Conservation (phyloP, 805 yeast species). For the Candida sphagnicola region DNA sequence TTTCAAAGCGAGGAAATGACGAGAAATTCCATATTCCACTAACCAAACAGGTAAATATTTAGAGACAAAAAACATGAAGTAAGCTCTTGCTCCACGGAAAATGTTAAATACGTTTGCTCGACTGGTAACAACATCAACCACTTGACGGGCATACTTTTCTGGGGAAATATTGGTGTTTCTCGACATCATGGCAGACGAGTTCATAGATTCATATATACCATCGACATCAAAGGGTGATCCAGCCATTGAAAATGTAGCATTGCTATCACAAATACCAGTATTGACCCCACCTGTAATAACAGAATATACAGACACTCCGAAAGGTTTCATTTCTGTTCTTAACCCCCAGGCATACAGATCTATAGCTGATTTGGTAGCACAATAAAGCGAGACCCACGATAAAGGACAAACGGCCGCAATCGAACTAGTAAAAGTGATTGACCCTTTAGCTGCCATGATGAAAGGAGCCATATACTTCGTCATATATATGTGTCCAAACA, state of each 20-base stretch:
- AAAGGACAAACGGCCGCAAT: conserved; percentile 29
- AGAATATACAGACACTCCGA: conserved; percentile 37
- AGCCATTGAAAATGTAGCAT: conserved; percentile 3
- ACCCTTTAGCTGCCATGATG: conserved; percentile 30
- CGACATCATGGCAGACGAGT: conserved; percentile 18
- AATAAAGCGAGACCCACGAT: conserved; percentile 31
- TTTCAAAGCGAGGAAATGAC: conserved; percentile 21
- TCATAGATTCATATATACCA: conserved; percentile 17
- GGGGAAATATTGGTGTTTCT: conserved; percentile 18
- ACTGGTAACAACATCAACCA: conserved; percentile 15
- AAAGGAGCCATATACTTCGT: conserved; percentile 29
- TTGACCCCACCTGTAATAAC: conserved; percentile 39
- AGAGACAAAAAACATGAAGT: conserved; percentile 12
- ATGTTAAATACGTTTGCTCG: conserved; percentile 23
- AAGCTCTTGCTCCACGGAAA: conserved; percentile 23
- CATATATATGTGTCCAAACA: conserved; percentile 34
- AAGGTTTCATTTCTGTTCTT: conserved; percentile 30
- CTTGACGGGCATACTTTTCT: conserved; percentile 21
- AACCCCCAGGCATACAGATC: conserved; percentile 30
- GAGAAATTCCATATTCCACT: conserved; percentile 15
- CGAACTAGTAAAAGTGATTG: conserved; percentile 36
- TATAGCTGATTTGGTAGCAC: conserved; percentile 39
- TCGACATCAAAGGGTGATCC: conserved; percentile 19
- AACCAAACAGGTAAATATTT: conserved; percentile 23
- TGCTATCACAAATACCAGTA: conserved; percentile 26